A percentile compares a stretch with the other conserved stretches of the same genome.
Conservation (phyloP, 257 asterid genomes). For the Leptodermis oblonga region DNA sequence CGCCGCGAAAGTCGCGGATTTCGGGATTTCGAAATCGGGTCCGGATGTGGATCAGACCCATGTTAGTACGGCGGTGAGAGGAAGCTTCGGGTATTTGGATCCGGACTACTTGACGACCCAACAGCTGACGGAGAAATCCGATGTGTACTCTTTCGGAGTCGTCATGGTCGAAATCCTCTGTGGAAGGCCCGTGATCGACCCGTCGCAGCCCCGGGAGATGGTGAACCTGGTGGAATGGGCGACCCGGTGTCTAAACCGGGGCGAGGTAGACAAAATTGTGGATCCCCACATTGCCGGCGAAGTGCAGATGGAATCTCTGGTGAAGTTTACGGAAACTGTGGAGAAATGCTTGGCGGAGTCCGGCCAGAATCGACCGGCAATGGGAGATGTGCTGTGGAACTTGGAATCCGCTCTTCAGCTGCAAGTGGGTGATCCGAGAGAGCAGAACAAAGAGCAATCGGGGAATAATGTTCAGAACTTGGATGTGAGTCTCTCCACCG, state of each 20-base stretch:
- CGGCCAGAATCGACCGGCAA: constrained; percentile 32
- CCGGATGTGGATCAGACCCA: constrained; percentile 40
- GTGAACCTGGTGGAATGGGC: constrained; percentile 39
- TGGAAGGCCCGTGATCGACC: constrained; percentile 43
- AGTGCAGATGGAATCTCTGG: constrained; percentile 24
- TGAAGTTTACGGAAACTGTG: constrained; percentile 28
- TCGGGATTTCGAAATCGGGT: constrained; percentile 42
- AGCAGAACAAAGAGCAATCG: background rate
- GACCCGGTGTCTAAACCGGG: constrained; percentile 11
- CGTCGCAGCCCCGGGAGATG: constrained; percentile 29
- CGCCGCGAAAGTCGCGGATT: constrained; percentile 43
- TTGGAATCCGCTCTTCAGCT: constrained; percentile 36
- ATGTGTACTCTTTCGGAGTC: constrained; percentile 45
- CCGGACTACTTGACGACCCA: constrained; percentile 40
- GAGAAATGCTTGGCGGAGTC: constrained; percentile 40
- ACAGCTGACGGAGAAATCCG: constrained; percentile 38
- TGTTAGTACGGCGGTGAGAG: constrained; percentile 42
- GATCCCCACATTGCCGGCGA: constrained; percentile 25
- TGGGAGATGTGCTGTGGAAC: constrained; percentile 47
- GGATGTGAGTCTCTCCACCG: constrained; percentile 14
- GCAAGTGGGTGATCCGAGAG: constrained; percentile 17
- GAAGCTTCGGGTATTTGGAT: constrained; percentile 44
- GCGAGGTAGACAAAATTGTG: constrained; percentile 20
- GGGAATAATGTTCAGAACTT: background rate
- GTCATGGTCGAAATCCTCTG: constrained; percentile 36